These are phyloP conservation scores for Myxozyma geophila DNA, from an alignment of 805 yeast genomes.

Conservation along the genomic window DNA sequence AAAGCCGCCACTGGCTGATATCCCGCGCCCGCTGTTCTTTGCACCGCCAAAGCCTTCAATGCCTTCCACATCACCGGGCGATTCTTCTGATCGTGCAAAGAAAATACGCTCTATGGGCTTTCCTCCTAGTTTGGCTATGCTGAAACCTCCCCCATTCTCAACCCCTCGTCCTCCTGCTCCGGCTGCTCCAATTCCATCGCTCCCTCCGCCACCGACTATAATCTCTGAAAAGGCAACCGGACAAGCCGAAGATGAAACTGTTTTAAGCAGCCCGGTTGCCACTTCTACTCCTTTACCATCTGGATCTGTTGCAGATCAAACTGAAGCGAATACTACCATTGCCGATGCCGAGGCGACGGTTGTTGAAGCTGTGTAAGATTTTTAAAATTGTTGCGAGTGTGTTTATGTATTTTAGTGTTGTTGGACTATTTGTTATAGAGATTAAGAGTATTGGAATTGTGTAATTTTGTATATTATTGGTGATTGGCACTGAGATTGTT, in stretches of 20 bases:
- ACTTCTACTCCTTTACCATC: slow-evolving; percentile 10
- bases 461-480: too few species aligned
- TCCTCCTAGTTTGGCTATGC: slow-evolving; percentile 38
- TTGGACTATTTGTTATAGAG: too few species aligned
- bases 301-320: neutral
- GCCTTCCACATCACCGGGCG: neutral
- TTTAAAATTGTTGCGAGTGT: neutral
- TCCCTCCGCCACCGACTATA: neutral
- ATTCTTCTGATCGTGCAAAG: slow-evolving; percentile 21
- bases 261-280: slow-evolving; percentile 10
- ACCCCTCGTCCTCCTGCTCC: neutral
- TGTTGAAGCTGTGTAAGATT: neutral
- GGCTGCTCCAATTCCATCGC: neutral
- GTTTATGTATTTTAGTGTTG: neutral
- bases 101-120: slow-evolving; percentile 41
- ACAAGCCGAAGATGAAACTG: neutral
- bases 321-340: neutral
- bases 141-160: neutral
- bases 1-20: neutral
- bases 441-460: too few species aligned
- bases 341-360: neutral
- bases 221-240: neutral
- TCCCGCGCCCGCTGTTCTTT: slow-evolving; percentile 4
- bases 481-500: too few species aligned
- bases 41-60: neutral